A percentile compares a stretch with the other conserved stretches of the same genome.
Evolutionary conservation across 148 eudicot species (phyloP).

Genomic region (Fagopyrum esculentum): DNA sequence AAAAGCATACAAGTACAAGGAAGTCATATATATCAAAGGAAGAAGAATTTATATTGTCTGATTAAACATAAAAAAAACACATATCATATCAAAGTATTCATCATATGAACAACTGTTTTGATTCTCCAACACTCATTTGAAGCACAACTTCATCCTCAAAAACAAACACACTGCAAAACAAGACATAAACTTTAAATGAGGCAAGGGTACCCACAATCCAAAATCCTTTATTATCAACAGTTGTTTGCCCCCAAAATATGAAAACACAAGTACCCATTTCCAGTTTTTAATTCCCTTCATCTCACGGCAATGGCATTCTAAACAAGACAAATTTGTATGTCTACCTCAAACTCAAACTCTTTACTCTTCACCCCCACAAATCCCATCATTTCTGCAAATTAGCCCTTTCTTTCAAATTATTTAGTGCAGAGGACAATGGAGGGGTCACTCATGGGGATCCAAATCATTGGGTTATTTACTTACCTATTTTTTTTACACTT

Average conservation of each 20-base stretch:
- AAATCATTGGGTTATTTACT: background rate
- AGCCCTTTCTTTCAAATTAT: background rate
- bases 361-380: slow-evolving; percentile 1
- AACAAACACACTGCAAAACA: background rate
- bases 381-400: background rate
- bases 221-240: background rate
- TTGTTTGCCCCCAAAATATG: background rate
- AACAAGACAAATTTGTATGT: background rate
- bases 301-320: slow-evolving; percentile 2
- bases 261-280: background rate
- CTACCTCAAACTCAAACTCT: background rate
- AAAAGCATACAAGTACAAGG: background rate
- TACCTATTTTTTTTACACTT: background rate
- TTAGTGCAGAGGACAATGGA: background rate
- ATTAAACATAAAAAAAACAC: background rate
- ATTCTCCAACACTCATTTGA: slow-evolving; percentile 8
- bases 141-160: background rate
- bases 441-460: background rate
- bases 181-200: slow-evolving; percentile 7
- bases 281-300: slow-evolving; percentile 1
- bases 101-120: slow-evolving; percentile 8
- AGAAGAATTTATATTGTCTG: background rate
- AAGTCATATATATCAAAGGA: background rate
- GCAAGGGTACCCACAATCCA: background rate
- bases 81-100: slow-evolving; percentile 10